phyloP scores from a whole-genome alignment of 2,329 filamentous ascomycete species.

The Neofusicoccum laricinum region DNA sequence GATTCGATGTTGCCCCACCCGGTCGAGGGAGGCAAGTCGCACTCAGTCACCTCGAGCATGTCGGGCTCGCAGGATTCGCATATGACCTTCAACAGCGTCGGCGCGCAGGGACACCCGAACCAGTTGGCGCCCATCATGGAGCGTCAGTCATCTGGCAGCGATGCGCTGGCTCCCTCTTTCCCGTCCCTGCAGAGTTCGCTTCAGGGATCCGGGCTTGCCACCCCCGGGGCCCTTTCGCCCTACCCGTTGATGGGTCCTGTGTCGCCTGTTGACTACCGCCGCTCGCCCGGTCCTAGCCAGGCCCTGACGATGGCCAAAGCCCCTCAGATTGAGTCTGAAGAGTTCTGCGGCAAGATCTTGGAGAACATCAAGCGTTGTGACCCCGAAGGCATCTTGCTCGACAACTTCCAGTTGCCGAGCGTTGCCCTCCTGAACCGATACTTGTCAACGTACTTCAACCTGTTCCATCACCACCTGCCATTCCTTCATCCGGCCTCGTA shows the following conservation, averaged over 20 bases:
- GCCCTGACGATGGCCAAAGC: constrained; percentile 64
- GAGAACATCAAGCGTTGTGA: constrained; percentile 83
- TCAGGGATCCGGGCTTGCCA: constrained; percentile 65
- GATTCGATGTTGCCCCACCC: constrained; percentile 77
- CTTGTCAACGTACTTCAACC: constrained; percentile 90
- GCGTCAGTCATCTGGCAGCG: constrained; percentile 51
- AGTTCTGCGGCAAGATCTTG: constrained; percentile 79
- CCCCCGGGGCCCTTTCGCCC: constrained; percentile 71
- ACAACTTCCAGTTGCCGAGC: constrained; percentile 84
- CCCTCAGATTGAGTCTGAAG: constrained; percentile 78
- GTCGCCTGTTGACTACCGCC: constrained; percentile 66
- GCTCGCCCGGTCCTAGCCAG: constrained; percentile 67
- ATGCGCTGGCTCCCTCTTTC: constrained; percentile 62
- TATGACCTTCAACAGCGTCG: constrained; percentile 58
- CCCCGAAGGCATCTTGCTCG: constrained; percentile 75
- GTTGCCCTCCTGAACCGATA: constrained; percentile 83
- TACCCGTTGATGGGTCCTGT: constrained; percentile 66
- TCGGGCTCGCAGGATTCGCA: constrained; percentile 63
- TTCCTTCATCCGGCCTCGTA: constrained; percentile 95
- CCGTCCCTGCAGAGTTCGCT: constrained; percentile 70
- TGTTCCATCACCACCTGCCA: constrained; percentile 95
- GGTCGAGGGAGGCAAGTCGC: constrained; percentile 69
- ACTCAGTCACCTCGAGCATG: constrained; percentile 66
- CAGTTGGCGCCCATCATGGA: constrained; percentile 69
- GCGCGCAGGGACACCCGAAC: constrained; percentile 56